Evolutionary conservation across 164 flowering plant species (phyloP).

Genomic region (Magnolia sinica): DNA sequence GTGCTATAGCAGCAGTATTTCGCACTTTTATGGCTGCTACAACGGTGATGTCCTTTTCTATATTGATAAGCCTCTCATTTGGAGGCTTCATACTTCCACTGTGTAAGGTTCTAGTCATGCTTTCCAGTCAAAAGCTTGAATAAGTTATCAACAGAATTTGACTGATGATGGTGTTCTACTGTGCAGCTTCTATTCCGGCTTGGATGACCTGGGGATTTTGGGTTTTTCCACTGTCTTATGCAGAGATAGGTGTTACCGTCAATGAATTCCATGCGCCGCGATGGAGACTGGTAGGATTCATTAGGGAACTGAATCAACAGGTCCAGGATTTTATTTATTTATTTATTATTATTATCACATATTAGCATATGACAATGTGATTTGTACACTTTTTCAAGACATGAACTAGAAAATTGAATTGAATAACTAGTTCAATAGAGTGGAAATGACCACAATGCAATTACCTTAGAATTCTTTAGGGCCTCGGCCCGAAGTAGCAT

Average conservation of each 20-base stretch:
- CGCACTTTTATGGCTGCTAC: conserved; percentile 9
- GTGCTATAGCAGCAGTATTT: not conserved
- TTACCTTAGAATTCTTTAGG: too few species aligned
- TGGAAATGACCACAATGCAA: too few species aligned
- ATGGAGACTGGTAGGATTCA: conserved; percentile 35
- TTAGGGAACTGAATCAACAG: too few species aligned
- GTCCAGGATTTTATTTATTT: too few species aligned
- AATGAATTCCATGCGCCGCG: conserved; percentile 46
- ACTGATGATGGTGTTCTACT: conserved; percentile 17
- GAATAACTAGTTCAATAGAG: too few species aligned
- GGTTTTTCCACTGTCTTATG: conserved; percentile 46
- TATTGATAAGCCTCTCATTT: conserved; percentile 22
- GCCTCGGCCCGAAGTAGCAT: too few species aligned
- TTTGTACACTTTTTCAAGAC: too few species aligned
- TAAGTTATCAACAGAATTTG: not conserved
- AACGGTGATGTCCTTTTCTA: not conserved
- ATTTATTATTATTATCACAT: too few species aligned
- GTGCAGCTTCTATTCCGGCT: conserved; percentile 9
- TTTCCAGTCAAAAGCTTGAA: not conserved
- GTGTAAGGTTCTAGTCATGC: conserved; percentile 21
- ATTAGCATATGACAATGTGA: too few species aligned
- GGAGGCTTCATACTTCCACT: conserved; percentile 34
- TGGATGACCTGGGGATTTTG: conserved; percentile 49
- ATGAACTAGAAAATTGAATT: too few species aligned
- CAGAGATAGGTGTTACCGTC: conserved; percentile 28